A percentile compares a stretch with the other conserved stretches of the same genome.
Conservation (phyloP, 192 early-diverging fungal species). For the Coemansia umbellata region DNA sequence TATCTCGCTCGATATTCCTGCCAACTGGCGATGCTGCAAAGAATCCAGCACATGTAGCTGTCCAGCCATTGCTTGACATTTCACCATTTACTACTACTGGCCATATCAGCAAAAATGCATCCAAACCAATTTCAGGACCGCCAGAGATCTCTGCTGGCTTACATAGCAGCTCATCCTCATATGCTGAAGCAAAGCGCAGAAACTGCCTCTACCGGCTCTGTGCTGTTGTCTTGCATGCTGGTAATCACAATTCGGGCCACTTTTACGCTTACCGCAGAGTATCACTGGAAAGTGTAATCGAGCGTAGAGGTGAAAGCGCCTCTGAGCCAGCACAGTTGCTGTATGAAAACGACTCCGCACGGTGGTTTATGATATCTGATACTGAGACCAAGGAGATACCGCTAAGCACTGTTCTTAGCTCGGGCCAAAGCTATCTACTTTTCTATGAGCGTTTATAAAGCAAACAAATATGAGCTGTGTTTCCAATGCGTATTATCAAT, state of each 20-base stretch:
- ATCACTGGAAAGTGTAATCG: neutral
- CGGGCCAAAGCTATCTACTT: slow-evolving; percentile 50
- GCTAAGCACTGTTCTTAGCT: slow-evolving; percentile 37
- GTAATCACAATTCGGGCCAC: slow-evolving; percentile 84
- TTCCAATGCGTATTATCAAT: no score
- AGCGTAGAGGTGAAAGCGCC: neutral
- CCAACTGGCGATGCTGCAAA: slow-evolving; percentile 68
- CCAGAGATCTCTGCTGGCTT: neutral
- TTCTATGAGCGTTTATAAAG: slow-evolving; percentile 52
- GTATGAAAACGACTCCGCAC: neutral
- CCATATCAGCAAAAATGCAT: slow-evolving; percentile 55
- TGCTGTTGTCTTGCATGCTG: slow-evolving; percentile 81
- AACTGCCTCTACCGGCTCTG: slow-evolving; percentile 64
- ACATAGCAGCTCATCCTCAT: neutral
- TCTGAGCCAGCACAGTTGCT: neutral
- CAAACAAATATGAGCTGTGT: no score
- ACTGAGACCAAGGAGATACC: slow-evolving; percentile 38
- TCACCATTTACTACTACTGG: slow-evolving; percentile 71
- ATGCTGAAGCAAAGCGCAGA: slow-evolving; percentile 15
- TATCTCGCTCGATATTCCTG: slow-evolving; percentile 78
- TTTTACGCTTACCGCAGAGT: slow-evolving; percentile 82
- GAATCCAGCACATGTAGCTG: slow-evolving; percentile 70
- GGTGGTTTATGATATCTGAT: slow-evolving; percentile 71
- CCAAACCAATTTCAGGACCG: slow-evolving; percentile 46
- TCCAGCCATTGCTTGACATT: slow-evolving; percentile 71